phyloP scores from a whole-genome alignment of 2,329 filamentous ascomycete species.

The Stachybotrys elegans region DNA sequence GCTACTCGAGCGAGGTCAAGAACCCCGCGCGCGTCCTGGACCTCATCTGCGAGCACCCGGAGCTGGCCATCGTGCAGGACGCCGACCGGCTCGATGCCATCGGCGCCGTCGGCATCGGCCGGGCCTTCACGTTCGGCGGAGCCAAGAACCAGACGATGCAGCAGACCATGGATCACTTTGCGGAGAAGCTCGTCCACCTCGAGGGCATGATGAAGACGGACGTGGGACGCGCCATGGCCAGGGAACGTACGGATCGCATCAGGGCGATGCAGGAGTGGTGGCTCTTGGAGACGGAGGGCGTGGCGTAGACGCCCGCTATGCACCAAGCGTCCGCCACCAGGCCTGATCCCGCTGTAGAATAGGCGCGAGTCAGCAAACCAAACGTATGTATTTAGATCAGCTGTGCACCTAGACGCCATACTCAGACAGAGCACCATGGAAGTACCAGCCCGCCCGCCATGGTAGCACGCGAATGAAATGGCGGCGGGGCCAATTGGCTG shows the following conservation, averaged over 20 bases:
- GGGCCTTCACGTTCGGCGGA: constrained; percentile 61
- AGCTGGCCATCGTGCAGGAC: constrained; percentile 75
- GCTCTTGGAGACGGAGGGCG: constrained; percentile 40
- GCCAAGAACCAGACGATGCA: constrained; percentile 55
- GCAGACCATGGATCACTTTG: constrained; percentile 68
- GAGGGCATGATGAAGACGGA: constrained; percentile 61
- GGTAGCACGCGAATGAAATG: too few relatives aligned
- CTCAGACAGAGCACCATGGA: too few relatives aligned
- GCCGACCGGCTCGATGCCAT: constrained; percentile 90
- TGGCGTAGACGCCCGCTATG: too few relatives aligned
- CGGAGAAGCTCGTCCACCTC: constrained; percentile 66
- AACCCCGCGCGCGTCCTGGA: constrained; percentile 55
- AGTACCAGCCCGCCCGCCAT: too few relatives aligned
- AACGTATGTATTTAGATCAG: too few relatives aligned
- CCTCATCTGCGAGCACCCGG: constrained; percentile 59
- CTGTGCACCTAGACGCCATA: too few relatives aligned
- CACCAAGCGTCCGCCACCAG: too few relatives aligned
- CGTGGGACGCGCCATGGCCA: constrained; percentile 47
- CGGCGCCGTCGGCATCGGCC: constrained; percentile 77
- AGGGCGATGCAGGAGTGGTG: constrained; percentile 53
- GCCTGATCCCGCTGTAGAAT: too few relatives aligned
- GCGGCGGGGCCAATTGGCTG: too few relatives aligned
- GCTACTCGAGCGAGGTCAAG: constrained; percentile 68
- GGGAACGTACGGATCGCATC: constrained; percentile 48
- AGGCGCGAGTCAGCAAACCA: too few relatives aligned